Conservation (phyloP, 192 early-diverging fungal genomes). For the Coemansia interrupta region DNA sequence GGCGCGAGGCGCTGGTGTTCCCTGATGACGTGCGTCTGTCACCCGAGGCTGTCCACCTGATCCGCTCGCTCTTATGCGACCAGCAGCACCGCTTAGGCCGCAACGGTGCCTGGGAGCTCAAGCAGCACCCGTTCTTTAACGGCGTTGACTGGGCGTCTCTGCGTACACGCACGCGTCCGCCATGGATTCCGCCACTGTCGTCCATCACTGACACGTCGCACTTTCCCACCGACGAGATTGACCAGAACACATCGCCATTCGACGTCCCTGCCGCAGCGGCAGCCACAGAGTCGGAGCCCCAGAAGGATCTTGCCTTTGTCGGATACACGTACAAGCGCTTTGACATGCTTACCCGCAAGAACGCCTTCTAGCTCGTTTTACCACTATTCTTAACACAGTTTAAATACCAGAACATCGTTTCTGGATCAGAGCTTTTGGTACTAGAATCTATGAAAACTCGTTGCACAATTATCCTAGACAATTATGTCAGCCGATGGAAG, state of each 20-base stretch:
- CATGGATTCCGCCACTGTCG: constrained; percentile 85
- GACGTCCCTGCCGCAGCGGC: constrained; percentile 22
- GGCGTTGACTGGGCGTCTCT: constrained; percentile 89
- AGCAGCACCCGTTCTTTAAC: constrained; percentile 90
- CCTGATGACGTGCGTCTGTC: constrained; percentile 92
- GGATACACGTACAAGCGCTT: constrained; percentile 98
- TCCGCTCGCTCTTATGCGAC: constrained; percentile 85
- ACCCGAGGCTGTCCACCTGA: constrained; percentile 87
- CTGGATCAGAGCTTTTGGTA: no score
- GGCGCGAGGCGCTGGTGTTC: constrained; percentile 85
- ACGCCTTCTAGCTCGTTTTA: constrained; percentile 52
- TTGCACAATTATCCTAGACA: constrained; percentile 2
- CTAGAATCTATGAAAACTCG: no score
- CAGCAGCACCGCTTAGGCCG: constrained; percentile 83
- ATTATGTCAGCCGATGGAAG: constrained; percentile 20
- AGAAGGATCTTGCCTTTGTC: constrained; percentile 96
- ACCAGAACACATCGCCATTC: constrained; percentile 62
- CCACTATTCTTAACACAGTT: neutral
- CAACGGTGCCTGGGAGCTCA: constrained; percentile 79
- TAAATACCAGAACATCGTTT: no score
- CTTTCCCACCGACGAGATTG: constrained; percentile 93
- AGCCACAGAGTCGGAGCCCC: constrained; percentile 39
- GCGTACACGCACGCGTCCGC: constrained; percentile 72
- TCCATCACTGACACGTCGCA: constrained; percentile 98
- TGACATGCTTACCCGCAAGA: constrained; percentile 72